Evolutionary conservation across 2,329 filamentous ascomycete genomes (phyloP), one percentile per base, ranked within the genome.

Genomic region (Diplodia intermedia): DNA sequence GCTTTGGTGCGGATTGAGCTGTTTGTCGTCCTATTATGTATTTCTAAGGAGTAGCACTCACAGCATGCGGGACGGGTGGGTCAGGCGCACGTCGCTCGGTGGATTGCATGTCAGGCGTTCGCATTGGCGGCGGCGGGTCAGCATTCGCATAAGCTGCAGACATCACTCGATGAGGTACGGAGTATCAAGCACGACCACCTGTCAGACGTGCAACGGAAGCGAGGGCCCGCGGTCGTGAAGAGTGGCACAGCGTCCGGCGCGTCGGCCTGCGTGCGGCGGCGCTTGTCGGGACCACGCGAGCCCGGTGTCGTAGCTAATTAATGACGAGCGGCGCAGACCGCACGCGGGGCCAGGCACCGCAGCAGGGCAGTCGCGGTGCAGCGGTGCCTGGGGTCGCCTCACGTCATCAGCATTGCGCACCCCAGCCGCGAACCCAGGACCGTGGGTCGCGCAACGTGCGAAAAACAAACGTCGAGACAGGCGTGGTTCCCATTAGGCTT

Each of bases 391-490:
- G 43, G n/a, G 55, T 38, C 52, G 9, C 31, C 31, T 52, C 43
- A 52, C 60, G 60, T 63, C 60, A 47, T 36, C 53, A 31, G 57
- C 29, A 61, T 61, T 61, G 56, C 56, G 56, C 56, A 61, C 56
- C 31, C 54, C 43, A 47, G 14, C 40, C 57, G 60, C 31, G 47
- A 62, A 52, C 60, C 60, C 60, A 63, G 60, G 60, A 38, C 60
- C 60, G 60, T 63, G 60, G 60, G 50, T 63, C 43, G 60, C 60
- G 60, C 60, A 63, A 63, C 60, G 60, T 63, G 60, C 43, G 38
- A 50, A 43, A 49, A 63, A 63, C 60, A 63, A 63, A 63, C 60
- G 60, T 63, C 60, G 60, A 52, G 43, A 47, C 43, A 23, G n/a
- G 31, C 33, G 54, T 36, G 57, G 57, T 62, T 62, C 56, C 54